phyloP scores from a whole-genome alignment of 2,329 filamentous ascomycete species.

The Aspergillus sp. region DNA sequence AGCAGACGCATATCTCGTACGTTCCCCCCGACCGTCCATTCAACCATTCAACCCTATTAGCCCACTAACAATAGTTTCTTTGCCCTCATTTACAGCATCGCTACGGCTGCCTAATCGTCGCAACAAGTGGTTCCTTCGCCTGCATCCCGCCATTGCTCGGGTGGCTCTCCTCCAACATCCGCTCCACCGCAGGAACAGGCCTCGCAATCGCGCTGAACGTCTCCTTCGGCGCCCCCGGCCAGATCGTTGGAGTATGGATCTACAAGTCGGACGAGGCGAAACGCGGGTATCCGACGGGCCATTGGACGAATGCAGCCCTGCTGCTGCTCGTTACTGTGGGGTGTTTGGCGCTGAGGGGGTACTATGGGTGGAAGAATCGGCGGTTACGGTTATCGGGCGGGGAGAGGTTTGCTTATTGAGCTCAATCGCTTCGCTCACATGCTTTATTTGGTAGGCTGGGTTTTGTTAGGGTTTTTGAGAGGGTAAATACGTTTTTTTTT shows the following conservation, averaged over 20 bases:
- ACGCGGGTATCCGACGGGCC: constrained; percentile 67
- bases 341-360: constrained; percentile 55
- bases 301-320: constrained; percentile 65
- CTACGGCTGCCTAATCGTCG: constrained; percentile 71
- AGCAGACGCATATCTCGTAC: constrained; percentile 54
- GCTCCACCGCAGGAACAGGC: constrained; percentile 63
- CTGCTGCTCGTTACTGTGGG: constrained; percentile 59
- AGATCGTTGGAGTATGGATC: constrained; percentile 73
- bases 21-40: constrained; percentile 5
- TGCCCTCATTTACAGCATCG: constrained; percentile 40
- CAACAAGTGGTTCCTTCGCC: constrained; percentile 65
- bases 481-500: background rate
- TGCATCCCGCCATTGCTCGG: constrained; percentile 69
- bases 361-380: constrained; percentile 53
- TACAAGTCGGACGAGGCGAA: constrained; percentile 64
- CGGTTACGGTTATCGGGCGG: constrained; percentile 21
- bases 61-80: background rate
- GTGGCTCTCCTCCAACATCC: constrained; percentile 69
- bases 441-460: background rate
- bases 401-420: constrained; percentile 30
- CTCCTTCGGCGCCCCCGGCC: constrained; percentile 65
- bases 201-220: constrained; percentile 71
- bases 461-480: background rate
- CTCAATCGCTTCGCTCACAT: too few species aligned
- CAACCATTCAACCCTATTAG: background rate